Evolutionary conservation across 805 yeast genomes (phyloP), one percentile per base, ranked within the genome.

Genomic region (Kurtzmaniella cleridarum): DNA sequence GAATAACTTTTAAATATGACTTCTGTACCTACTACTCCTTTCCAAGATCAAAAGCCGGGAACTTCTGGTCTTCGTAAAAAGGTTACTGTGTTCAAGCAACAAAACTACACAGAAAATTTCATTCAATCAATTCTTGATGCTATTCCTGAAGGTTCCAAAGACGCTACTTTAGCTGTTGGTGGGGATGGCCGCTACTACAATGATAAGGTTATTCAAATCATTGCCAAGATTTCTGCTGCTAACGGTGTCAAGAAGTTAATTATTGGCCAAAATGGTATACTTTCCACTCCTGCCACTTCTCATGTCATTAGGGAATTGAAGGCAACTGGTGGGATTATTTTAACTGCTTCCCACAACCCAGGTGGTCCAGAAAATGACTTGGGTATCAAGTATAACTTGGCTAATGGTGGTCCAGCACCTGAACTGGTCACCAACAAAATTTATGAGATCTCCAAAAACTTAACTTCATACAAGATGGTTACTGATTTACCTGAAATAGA

Each of bases 401-500:
- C 85, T 47, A 91, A 91, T 57, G 98, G 98, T 49, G 98, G 96
- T 2, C 98, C 98, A 31, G 98, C 98, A 9, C 98, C 98, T 10
- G 98, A 91, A 62, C 66, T 84, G 12, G 95, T 93, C 43, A 91
- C 98, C 10, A 77, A 91, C 66, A 78, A 81, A 60, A 93, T 91
- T 56, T 93, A 66, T 68, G 90, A 79, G 42, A 72, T 68, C 23
- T 78, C 95, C 15, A 75, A 73, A 55, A 53, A 62, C 30, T 66
- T 93, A 51, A 58, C 72, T 6, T 55, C 65, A 34, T 91, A 87
- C 66, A 78, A 79, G 57, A 74, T 76, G 40, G 63, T 76, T 14
- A 60, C 62, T 29, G 75, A 77, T 36, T 66, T 88, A 40, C 86
- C 84, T 15, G 55, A 64, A n/a, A 60, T 91, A 38, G 89, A 88